Conservation (phyloP, 345 rosid species). For the Firmiana major region DNA sequence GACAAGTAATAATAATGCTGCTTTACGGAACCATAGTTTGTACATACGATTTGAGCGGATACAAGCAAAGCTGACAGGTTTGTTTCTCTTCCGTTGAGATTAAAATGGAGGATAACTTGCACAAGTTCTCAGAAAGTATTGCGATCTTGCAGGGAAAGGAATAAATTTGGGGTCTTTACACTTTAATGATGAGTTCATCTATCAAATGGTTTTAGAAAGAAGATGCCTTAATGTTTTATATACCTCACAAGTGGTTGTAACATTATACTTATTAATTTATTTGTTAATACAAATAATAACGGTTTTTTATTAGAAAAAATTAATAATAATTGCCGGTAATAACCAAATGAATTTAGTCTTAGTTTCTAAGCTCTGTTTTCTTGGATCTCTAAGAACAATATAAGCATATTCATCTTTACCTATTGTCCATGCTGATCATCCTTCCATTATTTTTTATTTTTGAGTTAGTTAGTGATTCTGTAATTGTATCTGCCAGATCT, state of each 20-base stretch:
- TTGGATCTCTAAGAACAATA: no score
- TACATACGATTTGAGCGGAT: not conserved
- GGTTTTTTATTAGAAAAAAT: not conserved
- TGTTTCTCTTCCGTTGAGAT: not conserved
- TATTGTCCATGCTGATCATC: no score
- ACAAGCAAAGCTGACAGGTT: not conserved
- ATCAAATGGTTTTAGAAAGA: not conserved
- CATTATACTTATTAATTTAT: not conserved
- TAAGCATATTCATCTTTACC: no score
- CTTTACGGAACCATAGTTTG: not conserved
- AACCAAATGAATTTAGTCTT: not conserved
- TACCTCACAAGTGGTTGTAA: not conserved
- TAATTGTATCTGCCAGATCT: no score
- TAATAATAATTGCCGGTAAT: not conserved
- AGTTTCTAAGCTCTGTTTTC: no score
- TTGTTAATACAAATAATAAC: not conserved
- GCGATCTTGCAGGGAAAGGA: not conserved
- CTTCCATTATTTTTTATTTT: no score
- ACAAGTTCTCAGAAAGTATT: no score
- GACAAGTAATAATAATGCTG: slow-evolving; percentile 51
- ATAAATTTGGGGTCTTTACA: not conserved
- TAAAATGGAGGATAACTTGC: not conserved
- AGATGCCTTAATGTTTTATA: not conserved
- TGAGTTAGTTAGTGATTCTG: no score
- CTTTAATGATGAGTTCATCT: not conserved